Evolutionary conservation across 108 stramenopile species (phyloP).

Genomic region (Aurantiochytrium sp.): DNA sequence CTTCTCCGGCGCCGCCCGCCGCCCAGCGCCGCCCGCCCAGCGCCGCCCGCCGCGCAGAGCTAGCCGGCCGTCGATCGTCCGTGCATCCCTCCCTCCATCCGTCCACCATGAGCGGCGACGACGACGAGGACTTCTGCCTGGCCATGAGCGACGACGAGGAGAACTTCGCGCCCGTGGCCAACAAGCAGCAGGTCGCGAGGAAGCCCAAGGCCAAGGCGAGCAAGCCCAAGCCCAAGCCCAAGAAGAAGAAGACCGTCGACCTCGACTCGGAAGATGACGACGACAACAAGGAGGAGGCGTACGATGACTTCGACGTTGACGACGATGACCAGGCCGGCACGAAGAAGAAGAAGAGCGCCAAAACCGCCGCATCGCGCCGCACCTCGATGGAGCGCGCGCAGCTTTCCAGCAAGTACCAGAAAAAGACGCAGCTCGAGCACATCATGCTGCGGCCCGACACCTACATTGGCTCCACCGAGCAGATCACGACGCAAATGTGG

Average conservation of each 20-base stretch:
- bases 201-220: not conserved
- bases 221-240: not conserved
- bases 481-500: constrained; percentile 79
- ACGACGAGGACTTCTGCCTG: constrained; percentile 18
- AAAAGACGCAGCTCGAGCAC: constrained; percentile 96
- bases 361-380: not conserved
- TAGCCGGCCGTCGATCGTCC: too few species aligned
- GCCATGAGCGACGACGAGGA: not conserved
- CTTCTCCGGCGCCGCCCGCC: too few species aligned
- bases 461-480: constrained; percentile 87
- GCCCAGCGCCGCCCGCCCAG: too few species aligned
- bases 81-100: too few species aligned
- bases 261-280: not conserved
- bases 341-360: not conserved
- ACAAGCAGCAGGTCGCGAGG: not conserved
- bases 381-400: constrained; percentile 27
- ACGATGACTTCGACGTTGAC: constrained; percentile 3
- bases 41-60: too few species aligned
- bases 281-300: not conserved
- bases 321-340: not conserved
- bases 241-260: not conserved
- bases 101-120: too few species aligned
- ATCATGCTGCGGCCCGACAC: constrained; percentile 96
- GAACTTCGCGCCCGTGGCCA: not conserved
- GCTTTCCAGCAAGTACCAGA: constrained; percentile 67